These are phyloP conservation scores for Cynanchum wilfordii DNA, from an alignment of 257 asterid species.

Conservation along the genomic window DNA sequence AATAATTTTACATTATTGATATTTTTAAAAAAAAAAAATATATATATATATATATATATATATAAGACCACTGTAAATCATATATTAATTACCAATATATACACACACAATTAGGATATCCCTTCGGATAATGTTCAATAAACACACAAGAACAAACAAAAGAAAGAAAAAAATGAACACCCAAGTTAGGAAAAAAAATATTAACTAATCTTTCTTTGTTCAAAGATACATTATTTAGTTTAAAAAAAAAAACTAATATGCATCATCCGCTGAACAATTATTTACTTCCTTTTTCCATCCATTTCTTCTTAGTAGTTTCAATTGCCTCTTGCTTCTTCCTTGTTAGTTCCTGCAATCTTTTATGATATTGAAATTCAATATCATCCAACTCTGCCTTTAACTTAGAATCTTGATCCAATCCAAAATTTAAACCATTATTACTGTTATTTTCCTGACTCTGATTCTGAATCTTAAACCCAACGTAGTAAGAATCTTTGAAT, in stretches of 20 bases:
- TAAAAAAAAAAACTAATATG: neutral
- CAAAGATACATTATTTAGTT: too few relatives aligned
- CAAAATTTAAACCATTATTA: conserved; percentile 11
- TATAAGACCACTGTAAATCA: too few relatives aligned
- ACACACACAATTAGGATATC: too few relatives aligned
- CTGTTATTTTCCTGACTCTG: neutral
- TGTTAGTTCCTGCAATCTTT: conserved; percentile 28
- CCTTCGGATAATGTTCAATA: too few relatives aligned
- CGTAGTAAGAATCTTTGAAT: conserved; percentile 23
- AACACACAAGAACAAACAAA: too few relatives aligned
- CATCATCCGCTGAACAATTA: conserved; percentile 19
- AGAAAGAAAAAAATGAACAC: too few relatives aligned
- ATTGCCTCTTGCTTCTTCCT: conserved; percentile 36
- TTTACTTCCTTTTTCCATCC: conserved; percentile 40
- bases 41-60: too few relatives aligned
- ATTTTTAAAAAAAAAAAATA: too few relatives aligned
- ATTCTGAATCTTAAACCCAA: conserved; percentile 31
- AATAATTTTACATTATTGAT: too few relatives aligned
- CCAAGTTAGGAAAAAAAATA: too few relatives aligned
- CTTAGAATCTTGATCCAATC: conserved; percentile 18
- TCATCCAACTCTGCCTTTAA: conserved; percentile 30
- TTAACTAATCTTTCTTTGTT: too few relatives aligned
- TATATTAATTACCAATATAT: too few relatives aligned
- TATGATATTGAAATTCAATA: conserved; percentile 31
- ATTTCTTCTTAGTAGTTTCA: conserved; percentile 38